Evolutionary conservation across 345 rosid genomes (phyloP).

Genomic region (Eucalyptus caleyi): DNA sequence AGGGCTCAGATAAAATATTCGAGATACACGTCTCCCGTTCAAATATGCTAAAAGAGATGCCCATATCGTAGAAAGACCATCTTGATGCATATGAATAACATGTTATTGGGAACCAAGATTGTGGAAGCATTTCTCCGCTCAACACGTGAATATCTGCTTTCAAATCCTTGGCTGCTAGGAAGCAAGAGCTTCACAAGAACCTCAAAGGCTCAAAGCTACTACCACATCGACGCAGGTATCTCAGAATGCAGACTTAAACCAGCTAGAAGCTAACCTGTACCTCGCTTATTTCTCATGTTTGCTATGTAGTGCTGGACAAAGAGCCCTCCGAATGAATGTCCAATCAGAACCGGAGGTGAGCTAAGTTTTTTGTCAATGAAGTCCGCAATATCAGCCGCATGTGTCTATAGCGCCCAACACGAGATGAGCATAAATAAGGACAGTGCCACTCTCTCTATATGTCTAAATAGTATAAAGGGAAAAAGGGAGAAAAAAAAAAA

Average conservation of each 20-base stretch:
- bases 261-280: slow-evolving; percentile 11
- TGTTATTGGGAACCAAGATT: background rate
- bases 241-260: background rate
- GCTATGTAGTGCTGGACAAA: slow-evolving; percentile 72
- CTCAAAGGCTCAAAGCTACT: background rate
- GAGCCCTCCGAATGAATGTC: slow-evolving; percentile 90
- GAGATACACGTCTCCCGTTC: background rate
- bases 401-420: slow-evolving; percentile 52
- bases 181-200: background rate
- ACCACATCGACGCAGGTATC: too few species aligned
- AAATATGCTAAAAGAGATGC: background rate
- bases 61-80: background rate
- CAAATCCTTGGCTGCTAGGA: background rate
- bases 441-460: background rate
- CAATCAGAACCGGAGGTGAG: slow-evolving; percentile 55
- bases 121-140: background rate
- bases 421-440: background rate
- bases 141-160: background rate
- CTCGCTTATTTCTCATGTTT: slow-evolving; percentile 14
- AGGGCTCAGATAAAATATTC: background rate
- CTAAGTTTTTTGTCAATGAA: slow-evolving; percentile 42
- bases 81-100: background rate
- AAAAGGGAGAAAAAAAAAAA: background rate
- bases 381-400: slow-evolving; percentile 71
- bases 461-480: background rate